Evolutionary conservation across 495 filamentous ascomycete genomes (phyloP), one percentile per base, ranked within the genome.

Genomic region (Barbatosphaeria neglecta): DNA sequence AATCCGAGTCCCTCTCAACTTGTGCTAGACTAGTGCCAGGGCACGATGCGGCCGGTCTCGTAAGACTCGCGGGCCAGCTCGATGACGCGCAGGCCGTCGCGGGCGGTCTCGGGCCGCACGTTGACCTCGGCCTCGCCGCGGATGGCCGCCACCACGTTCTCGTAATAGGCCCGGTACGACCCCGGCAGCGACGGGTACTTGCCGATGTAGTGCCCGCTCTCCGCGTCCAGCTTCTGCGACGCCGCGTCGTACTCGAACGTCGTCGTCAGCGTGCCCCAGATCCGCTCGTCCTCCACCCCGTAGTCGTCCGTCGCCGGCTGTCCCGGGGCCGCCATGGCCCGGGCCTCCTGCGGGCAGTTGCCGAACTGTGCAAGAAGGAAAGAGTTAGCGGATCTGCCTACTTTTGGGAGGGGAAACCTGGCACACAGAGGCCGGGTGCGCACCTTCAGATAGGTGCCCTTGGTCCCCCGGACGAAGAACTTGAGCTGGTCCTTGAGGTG

Each of bases 401-500:
- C 3, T 37, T 49, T 42, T 37, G 13, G n/a, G n/a, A n/a, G n/a
- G n/a, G n/a, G n/a, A n/a, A n/a, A n/a, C n/a, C n/a, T n/a, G n/a
- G n/a, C n/a, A n/a, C n/a, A n/a, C n/a, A 22, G 23, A 43, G 25
- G 45, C 18, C 15, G 15, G 17, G 18, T 13, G 0, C 7, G 8
- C 45, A 57, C 56, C 43, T 87, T 87, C 57, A 80, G 74, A 53
- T 75, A 87, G 37, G 78, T 78, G 0, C 82, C 83, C 54, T 81
- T 73, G 3, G 77, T 78, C 17, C 84, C 83, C 11, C 83, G 65
- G 1, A 86, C 75, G 64, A 82, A 80, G 60, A 75, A 86, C 45
- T 79, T 68, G 49, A 86, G 56, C 54, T 86, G 84, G 51, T 79
- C 68, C 44, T 71, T 69, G 60, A 83, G 76, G 6, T 74, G 69